phyloP scores from a whole-genome alignment of 148 eudicot genomes.

The Talinum fruticosum region DNA sequence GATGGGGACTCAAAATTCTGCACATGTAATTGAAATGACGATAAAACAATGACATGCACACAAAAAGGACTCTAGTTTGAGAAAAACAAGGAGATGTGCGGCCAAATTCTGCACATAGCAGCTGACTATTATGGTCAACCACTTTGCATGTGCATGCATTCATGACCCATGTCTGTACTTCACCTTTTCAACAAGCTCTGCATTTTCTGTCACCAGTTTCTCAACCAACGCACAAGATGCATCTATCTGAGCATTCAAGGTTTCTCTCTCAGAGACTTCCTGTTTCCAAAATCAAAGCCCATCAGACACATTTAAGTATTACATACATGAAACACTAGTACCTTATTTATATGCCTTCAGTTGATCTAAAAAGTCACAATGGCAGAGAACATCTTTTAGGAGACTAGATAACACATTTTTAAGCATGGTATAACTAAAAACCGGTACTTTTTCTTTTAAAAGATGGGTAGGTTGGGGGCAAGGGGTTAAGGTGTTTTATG shows the following conservation, averaged over 20 bases:
- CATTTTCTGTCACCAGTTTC: slow-evolving; percentile 63
- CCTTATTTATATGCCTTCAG: background rate
- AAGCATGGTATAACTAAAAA: background rate
- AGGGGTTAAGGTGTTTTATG: background rate
- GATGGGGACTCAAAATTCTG: background rate
- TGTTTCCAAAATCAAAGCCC: slow-evolving; percentile 13
- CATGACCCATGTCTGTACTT: slow-evolving; percentile 1
- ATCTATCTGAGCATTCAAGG: slow-evolving; percentile 47
- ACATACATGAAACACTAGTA: background rate
- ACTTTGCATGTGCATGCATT: slow-evolving; percentile 6
- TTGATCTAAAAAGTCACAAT: background rate
- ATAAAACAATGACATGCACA: too few species aligned
- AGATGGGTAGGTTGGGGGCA: background rate
- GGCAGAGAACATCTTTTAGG: background rate
- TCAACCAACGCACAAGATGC: slow-evolving; percentile 49
- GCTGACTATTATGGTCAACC: background rate
- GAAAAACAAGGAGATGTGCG: background rate
- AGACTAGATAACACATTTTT: background rate
- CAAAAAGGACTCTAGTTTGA: too few species aligned
- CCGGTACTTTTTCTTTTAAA: background rate
- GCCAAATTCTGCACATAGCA: background rate
- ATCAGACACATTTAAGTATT: background rate
- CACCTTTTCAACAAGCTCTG: slow-evolving; percentile 85
- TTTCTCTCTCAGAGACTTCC: slow-evolving; percentile 42
- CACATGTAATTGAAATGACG: background rate